Conservation (phyloP, 2,329 filamentous ascomycete genomes). For the Alternaria arbusti region DNA sequence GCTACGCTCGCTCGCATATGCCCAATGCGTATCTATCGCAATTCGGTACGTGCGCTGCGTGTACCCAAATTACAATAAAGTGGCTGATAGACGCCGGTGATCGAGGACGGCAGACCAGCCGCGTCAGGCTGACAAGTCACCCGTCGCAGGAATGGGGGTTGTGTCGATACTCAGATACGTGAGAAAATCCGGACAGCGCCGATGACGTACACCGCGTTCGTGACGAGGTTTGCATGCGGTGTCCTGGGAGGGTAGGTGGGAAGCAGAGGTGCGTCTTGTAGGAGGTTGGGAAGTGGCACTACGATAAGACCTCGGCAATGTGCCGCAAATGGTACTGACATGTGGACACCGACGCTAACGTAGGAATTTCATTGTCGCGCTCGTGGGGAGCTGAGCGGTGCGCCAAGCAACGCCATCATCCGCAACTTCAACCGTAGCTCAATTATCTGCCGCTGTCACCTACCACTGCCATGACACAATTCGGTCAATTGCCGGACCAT, state of each 20-base stretch:
- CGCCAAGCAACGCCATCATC: background rate
- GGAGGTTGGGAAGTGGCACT: background rate
- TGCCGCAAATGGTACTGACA: background rate
- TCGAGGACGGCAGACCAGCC: background rate
- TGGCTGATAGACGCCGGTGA: background rate
- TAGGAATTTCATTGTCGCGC: background rate
- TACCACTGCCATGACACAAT: background rate
- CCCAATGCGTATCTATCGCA: background rate
- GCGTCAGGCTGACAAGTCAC: background rate
- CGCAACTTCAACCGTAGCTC: background rate
- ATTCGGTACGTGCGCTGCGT: background rate
- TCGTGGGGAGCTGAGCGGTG: background rate
- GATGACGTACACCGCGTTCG: background rate
- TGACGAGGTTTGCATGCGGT: background rate
- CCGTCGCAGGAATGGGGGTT: background rate
- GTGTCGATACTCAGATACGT: background rate
- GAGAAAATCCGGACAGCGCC: background rate
- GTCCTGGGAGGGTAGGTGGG: background rate
- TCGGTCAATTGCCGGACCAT: background rate
- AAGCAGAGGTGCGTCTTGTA: background rate
- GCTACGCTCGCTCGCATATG: background rate
- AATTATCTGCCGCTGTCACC: background rate
- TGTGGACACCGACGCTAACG: background rate
- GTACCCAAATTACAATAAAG: background rate
- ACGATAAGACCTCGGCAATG: background rate